Base-by-base conservation (phyloP, 257 asterid species). In the Gentiana macrophylla region DNA sequence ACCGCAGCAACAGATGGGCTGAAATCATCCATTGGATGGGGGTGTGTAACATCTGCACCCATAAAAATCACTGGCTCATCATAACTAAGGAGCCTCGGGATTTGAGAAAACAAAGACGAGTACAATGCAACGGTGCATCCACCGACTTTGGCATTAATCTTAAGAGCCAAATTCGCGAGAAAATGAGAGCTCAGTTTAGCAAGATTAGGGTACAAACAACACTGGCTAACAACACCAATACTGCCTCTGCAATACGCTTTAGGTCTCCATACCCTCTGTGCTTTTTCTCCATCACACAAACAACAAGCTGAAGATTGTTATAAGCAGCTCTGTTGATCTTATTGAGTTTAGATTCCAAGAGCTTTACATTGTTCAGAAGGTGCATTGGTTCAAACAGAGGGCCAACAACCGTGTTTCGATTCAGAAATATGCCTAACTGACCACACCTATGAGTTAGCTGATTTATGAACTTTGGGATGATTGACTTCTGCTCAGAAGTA, bases 21-120 rank as follows among this genome's bases (percentile, higher is more conserved):
- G 55, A 6, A 71, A 69, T 92, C 98, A 38, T 92, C 98, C 8
- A 80, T 58, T 0, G 98, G 98, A 69, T 92, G 98, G 3, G 98
- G 98, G 61, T 92, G 98, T 0, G 98, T 88, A 3, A 92, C 98
- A 48, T 92, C 98, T 0, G 98, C 98, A 0, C 98, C 98, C 97
- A 92, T 84, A 49, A 92, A 83, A 57, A 92, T 88, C 55, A 81
- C 93, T 0, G 99, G 97, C 10, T 80, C 74, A 1, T 83, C 94
- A 0, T 50, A 69, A 44, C 62, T 64, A 57, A 92, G 81, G 35
- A 92, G 80, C 62, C 97, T 73, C 1, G 99, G 95, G 41, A 92
- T 77, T 61, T 88, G 93, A 62, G 74, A 67, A 10, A 93, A 94
- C 38, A 92, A 51, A 1, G 95, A 72, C 65, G 79, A 74, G 68